A percentile compares a stretch with the other conserved stretches of the same genome.
These are phyloP conservation scores for Tetracladium maxilliforme DNA, from an alignment of 2,329 filamentous ascomycete genomes.

Conservation along the genomic window DNA sequence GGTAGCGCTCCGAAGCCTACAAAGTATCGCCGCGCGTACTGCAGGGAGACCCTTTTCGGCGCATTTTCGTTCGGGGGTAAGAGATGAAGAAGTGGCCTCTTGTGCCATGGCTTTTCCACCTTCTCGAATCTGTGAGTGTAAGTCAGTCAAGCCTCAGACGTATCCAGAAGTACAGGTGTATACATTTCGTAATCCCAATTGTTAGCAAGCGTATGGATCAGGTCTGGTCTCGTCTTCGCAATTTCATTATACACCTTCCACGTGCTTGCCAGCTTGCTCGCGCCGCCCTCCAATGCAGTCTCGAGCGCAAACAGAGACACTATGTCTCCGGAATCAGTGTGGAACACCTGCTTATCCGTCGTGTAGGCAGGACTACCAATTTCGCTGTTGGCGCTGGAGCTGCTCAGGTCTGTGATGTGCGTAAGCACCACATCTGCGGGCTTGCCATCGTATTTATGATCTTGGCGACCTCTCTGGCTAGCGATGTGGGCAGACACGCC, in stretches of 20 bases:
- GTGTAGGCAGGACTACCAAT: slow-evolving; percentile 46
- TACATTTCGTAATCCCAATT: slow-evolving; percentile 31
- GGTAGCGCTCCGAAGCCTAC: slow-evolving; percentile 41
- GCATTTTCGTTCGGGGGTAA: slow-evolving; percentile 26
- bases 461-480: slow-evolving; percentile 21
- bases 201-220: slow-evolving; percentile 32
- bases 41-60: slow-evolving; percentile 40
- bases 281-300: slow-evolving; percentile 30
- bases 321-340: slow-evolving; percentile 39
- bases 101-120: slow-evolving; percentile 24
- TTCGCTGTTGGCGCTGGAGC: slow-evolving; percentile 15
- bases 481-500: slow-evolving; percentile 26
- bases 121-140: slow-evolving; percentile 31
- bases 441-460: slow-evolving; percentile 24
- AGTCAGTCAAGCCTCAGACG: too few relatives aligned
- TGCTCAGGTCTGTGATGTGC: slow-evolving; percentile 47
- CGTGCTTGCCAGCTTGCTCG: slow-evolving; percentile 34
- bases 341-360: slow-evolving; percentile 43
- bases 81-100: slow-evolving; percentile 39
- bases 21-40: slow-evolving; percentile 44
- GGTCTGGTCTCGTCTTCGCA: slow-evolving; percentile 31
- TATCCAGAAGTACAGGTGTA: too few relatives aligned
- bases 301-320: slow-evolving; percentile 31
- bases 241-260: slow-evolving; percentile 40
- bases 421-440: slow-evolving; percentile 35